Base-by-base conservation (phyloP, 2,329 filamentous ascomycete species). In the Fulvia fulva region DNA sequence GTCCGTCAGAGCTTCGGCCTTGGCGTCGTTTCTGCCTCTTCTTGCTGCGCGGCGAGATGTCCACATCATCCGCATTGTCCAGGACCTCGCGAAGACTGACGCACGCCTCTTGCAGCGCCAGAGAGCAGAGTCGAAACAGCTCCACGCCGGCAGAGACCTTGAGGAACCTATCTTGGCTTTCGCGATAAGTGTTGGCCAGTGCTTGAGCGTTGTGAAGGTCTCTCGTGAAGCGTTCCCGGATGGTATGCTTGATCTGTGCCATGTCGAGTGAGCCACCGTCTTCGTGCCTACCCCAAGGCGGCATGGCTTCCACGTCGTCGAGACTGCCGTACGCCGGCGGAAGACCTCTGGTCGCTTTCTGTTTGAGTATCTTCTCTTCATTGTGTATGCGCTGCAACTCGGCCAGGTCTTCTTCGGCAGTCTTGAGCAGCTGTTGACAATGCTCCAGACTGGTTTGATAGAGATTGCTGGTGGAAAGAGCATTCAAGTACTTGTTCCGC, bases 321-420 rank as follows among this genome's bases (percentile, higher is more conserved):
- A 70, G 60, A 19, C 60, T 59, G 11, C 65, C 65, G 41, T 70
- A 70, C 2, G 66, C 61, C 3, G 67, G 68, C n/a, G 68, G 68
- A n/a, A 68, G 57, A 19, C 59, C 61, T 26, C 30, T 25, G 45
- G 32, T 32, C 43, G 11, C 23, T 44, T 54, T 47, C 16, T 54
- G 51, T 25, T 50, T 50, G 23, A 50, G 11, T 1, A 45, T 11
- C 23, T 22, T 32, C 37, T 63, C 59, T 23, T 65, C 63, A n/a
- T 44, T 59, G 34, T 66, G 57, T 9, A 69, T 51, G n/a, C 55
- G 53, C 19, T 60, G 63, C 32, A 68, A 51, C 19, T 65, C 63
- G 2, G 56, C 41, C 28, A 68, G 51, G 43, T 69, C 67, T n/a
- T 62, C 58, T 30, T 66, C 62, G 5, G 57, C 26, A 3, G 41